phyloP scores from a whole-genome alignment of 2,329 filamentous ascomycete genomes.

The Colletotrichum sp. region DNA sequence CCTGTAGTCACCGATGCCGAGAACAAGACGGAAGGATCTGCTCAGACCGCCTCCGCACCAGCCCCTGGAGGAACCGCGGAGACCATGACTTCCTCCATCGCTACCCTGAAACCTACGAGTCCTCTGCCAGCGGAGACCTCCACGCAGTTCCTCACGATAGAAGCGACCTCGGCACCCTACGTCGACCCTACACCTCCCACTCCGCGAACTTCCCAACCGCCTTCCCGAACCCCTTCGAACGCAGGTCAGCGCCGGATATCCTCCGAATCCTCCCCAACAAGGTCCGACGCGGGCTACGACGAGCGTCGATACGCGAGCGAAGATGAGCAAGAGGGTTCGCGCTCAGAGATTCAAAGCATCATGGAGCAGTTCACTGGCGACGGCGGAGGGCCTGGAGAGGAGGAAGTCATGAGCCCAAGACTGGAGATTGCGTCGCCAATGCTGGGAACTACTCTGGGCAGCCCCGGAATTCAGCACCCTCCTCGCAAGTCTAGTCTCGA shows the following conservation, averaged over 20 bases:
- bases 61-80: slow-evolving; percentile 23
- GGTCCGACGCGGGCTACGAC: slow-evolving; percentile 61
- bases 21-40: not conserved
- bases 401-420: slow-evolving; percentile 92
- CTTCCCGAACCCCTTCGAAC: slow-evolving; percentile 64
- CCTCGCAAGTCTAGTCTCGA: slow-evolving; percentile 88
- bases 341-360: slow-evolving; percentile 92
- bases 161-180: slow-evolving; percentile 47
- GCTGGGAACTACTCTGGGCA: slow-evolving; percentile 73
- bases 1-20: not conserved
- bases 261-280: slow-evolving; percentile 55
- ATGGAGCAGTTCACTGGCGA: slow-evolving; percentile 93
- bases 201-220: slow-evolving; percentile 57
- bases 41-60: not conserved
- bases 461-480: slow-evolving; percentile 68
- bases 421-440: slow-evolving; percentile 83
- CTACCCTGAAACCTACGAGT: slow-evolving; percentile 53
- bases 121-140: slow-evolving; percentile 39
- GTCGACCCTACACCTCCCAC: slow-evolving; percentile 65
- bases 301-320: slow-evolving; percentile 63
- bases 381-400: slow-evolving; percentile 71
- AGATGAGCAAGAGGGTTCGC: slow-evolving; percentile 72
- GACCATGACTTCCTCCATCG: slow-evolving; percentile 49
- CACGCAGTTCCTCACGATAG: slow-evolving; percentile 51
- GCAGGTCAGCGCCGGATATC: slow-evolving; percentile 52